A percentile compares a stretch with the other conserved stretches of the same genome.
These are phyloP conservation scores for Domatiomyces catenatus DNA, from an alignment of 2,329 filamentous ascomycete genomes.

Conservation along the genomic window DNA sequence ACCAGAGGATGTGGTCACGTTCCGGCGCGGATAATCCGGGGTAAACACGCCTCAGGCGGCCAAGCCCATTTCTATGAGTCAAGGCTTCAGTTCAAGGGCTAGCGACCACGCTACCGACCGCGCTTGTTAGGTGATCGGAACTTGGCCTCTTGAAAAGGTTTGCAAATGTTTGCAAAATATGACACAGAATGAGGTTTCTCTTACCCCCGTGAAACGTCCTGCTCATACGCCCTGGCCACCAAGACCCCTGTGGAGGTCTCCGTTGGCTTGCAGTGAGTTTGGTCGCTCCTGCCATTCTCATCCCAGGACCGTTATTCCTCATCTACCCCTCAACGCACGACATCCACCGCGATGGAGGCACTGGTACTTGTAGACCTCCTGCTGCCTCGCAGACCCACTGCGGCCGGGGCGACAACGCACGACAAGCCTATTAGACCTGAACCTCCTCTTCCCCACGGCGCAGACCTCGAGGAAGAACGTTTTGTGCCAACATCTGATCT, in stretches of 20 bases:
- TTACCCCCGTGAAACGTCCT: conserved; percentile 16
- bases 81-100: conserved; percentile 14
- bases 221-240: conserved; percentile 1
- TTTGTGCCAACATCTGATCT: background rate
- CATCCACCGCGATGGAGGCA: background rate
- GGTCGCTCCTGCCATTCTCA: background rate
- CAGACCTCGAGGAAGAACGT: background rate
- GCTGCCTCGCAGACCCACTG: background rate
- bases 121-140: conserved; percentile 8
- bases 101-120: conserved; percentile 9
- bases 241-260: background rate
- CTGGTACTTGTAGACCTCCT: background rate
- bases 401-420: background rate
- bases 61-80: conserved; percentile 8
- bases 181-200: conserved; percentile 13
- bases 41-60: background rate
- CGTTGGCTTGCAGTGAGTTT: background rate
- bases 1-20: background rate
- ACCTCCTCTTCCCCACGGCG: background rate
- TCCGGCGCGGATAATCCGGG: background rate
- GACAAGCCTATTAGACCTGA: background rate
- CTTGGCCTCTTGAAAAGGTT: conserved; percentile 4
- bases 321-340: background rate
- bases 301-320: background rate
- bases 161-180: conserved; percentile 10